A percentile compares a stretch with the other conserved stretches of the same genome.
Conservation (phyloP, 139 green algal species). For the Auxenochlorella pyrenoidosa region DNA sequence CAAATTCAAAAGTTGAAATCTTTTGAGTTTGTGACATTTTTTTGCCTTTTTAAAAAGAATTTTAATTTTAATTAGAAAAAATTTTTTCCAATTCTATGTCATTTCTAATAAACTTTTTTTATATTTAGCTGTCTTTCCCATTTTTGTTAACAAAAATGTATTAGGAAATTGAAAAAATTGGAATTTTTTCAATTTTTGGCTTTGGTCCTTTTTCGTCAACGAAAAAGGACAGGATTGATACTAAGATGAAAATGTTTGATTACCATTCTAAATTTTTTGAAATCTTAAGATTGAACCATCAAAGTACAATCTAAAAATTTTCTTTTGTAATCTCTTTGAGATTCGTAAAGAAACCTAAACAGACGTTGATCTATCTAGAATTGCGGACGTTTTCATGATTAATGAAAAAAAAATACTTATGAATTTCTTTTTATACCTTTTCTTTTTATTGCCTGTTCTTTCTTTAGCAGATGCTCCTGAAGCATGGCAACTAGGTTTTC, state of each 20-base stretch:
- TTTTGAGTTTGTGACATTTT: too few relatives aligned
- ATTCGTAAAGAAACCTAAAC: not conserved
- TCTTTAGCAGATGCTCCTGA: slow-evolving; percentile 56
- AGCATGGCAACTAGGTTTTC: slow-evolving; percentile 62
- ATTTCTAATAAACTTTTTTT: slow-evolving; percentile 30
- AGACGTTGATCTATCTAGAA: not conserved
- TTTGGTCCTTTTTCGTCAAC: not conserved
- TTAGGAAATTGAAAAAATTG: too few relatives aligned
- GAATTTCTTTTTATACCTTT: slow-evolving; percentile 35
- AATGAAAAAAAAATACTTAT: slow-evolving; percentile 47
- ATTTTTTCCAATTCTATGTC: slow-evolving; percentile 42
- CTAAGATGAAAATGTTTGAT: slow-evolving; percentile 27
- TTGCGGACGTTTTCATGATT: slow-evolving; percentile 29
- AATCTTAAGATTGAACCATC: slow-evolving; percentile 14
- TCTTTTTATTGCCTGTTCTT: slow-evolving; percentile 45
- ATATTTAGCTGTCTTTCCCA: slow-evolving; percentile 13
- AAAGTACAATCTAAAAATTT: slow-evolving; percentile 24
- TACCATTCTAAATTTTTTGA: slow-evolving; percentile 4
- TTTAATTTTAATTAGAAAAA: too few relatives aligned
- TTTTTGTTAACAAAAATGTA: too few relatives aligned
- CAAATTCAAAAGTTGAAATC: too few relatives aligned
- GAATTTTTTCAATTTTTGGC: not conserved
- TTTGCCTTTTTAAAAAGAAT: too few relatives aligned
- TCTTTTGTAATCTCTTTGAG: not conserved
- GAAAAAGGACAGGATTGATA: slow-evolving; percentile 22